Percentiles rank a stretch among this genome's conserved stretches.
phyloP scores from a whole-genome alignment of 352 stramenopile genomes.

The Plasmopara muralis region DNA sequence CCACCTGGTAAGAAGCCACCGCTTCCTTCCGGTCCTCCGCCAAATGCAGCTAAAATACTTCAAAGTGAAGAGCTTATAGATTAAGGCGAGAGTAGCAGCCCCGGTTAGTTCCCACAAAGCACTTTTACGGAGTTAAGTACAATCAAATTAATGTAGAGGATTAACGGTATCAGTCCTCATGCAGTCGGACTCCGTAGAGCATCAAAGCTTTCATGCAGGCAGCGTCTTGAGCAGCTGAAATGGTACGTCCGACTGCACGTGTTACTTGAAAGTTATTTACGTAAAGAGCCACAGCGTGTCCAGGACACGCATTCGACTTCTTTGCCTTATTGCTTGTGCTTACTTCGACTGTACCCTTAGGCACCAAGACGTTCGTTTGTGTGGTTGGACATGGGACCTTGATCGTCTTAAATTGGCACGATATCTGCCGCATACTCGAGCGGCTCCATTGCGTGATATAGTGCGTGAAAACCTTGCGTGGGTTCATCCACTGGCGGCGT shows the following conservation, averaged over 20 bases:
- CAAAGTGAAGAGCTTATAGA: constrained; percentile 23
- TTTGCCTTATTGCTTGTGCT: constrained; percentile 22
- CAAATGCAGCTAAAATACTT: constrained; percentile 12
- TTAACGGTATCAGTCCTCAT: constrained; percentile 25
- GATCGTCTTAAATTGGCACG: constrained; percentile 51
- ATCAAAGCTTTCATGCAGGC: constrained; percentile 57
- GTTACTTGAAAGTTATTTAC: constrained; percentile 61
- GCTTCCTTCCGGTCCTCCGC: constrained; percentile 51
- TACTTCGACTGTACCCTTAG: constrained; percentile 7
- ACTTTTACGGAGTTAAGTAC: constrained; percentile 8
- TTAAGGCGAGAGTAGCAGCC: constrained; percentile 9
- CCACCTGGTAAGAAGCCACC: constrained; percentile 56
- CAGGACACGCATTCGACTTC: constrained; percentile 15
- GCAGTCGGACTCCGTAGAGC: constrained; percentile 56
- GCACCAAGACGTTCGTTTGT: constrained; percentile 20
- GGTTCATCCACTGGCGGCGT: constrained; percentile 79
- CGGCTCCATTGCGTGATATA: constrained; percentile 55
- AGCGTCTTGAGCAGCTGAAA: constrained; percentile 59
- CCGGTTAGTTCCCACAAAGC: constrained; percentile 9
- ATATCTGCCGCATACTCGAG: constrained; percentile 22
- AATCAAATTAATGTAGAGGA: constrained; percentile 1
- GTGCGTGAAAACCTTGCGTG: constrained; percentile 58
- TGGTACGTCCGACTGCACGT: constrained; percentile 55
- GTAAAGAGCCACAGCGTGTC: constrained; percentile 58
- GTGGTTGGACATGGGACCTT: constrained; percentile 10